phyloP scores from a whole-genome alignment of 148 eudicot genomes.

The Chenopodium formosanum region DNA sequence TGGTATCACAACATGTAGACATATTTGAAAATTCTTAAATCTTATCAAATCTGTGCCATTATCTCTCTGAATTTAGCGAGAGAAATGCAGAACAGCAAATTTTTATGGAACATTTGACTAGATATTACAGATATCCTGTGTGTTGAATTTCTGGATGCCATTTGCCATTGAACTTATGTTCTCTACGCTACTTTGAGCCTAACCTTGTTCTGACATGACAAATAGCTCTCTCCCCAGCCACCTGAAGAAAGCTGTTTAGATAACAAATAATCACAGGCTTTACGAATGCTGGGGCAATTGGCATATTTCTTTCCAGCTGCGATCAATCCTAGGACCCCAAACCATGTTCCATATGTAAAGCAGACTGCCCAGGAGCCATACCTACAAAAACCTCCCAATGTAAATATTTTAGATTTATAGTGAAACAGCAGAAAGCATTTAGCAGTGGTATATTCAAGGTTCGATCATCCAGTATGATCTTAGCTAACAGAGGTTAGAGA shows the following conservation, averaged over 20 bases:
- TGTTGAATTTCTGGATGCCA: background rate
- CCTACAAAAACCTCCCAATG: conserved; percentile 39
- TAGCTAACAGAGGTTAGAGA: background rate
- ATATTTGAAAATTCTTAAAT: background rate
- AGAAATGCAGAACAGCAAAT: background rate
- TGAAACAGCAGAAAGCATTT: conserved; percentile 10
- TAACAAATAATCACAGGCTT: conserved; percentile 79
- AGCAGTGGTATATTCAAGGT: background rate
- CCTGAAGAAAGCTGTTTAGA: conserved; percentile 79
- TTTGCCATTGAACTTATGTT: background rate
- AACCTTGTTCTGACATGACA: conserved; percentile 88
- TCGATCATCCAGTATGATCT: background rate
- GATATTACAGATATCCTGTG: background rate
- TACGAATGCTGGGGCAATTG: conserved; percentile 58
- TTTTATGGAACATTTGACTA: background rate
- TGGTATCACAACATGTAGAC: background rate
- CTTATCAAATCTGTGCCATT: background rate
- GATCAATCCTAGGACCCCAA: conserved; percentile 73
- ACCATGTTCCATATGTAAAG: conserved; percentile 92
- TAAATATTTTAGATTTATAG: background rate
- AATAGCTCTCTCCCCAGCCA: conserved; percentile 98
- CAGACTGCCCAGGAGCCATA: conserved; percentile 97
- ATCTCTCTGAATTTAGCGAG: background rate
- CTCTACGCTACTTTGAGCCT: background rate
- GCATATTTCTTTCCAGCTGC: conserved; percentile 65